These are phyloP conservation scores for Olyra latifolia DNA, from an alignment of 176 grass and related monocot species.

Conservation along the genomic window DNA sequence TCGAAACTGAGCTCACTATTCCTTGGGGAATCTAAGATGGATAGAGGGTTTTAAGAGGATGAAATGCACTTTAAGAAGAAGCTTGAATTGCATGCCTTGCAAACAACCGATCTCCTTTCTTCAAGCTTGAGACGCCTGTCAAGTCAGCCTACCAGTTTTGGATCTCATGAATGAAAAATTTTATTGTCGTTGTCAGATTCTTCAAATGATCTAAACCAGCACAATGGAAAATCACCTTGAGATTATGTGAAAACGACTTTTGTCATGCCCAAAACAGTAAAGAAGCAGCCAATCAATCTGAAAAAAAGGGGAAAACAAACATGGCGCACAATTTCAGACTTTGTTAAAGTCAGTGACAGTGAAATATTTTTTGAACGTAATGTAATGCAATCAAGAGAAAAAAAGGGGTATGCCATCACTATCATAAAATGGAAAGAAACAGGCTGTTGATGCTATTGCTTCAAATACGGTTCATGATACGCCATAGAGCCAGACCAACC, in stretches of 20 bases:
- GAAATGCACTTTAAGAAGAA: slow-evolving; percentile 45
- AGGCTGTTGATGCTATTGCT: slow-evolving; percentile 31
- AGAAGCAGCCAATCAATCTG: background rate
- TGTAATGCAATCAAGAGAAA: background rate
- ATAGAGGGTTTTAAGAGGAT: slow-evolving; percentile 35
- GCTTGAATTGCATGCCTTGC: slow-evolving; percentile 71
- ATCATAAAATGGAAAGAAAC: slow-evolving; percentile 30
- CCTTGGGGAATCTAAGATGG: background rate
- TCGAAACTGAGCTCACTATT: background rate
- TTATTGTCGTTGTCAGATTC: slow-evolving; percentile 37
- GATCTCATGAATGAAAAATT: slow-evolving; percentile 13
- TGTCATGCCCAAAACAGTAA: background rate
- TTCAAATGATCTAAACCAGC: slow-evolving; percentile 16
- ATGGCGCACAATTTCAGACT: background rate
- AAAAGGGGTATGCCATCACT: background rate
- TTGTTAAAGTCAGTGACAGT: background rate
- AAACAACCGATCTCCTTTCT: slow-evolving; percentile 67
- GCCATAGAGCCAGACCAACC: background rate
- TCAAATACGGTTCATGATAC: slow-evolving; percentile 24
- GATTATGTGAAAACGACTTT: background rate
- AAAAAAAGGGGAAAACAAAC: background rate
- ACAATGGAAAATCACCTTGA: background rate
- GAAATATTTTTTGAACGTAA: background rate
- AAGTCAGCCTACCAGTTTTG: slow-evolving; percentile 34
- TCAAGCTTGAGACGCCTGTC: slow-evolving; percentile 47